Conservation (phyloP, 2,329 filamentous ascomycete species). For the Diaporthe ilicicola region DNA sequence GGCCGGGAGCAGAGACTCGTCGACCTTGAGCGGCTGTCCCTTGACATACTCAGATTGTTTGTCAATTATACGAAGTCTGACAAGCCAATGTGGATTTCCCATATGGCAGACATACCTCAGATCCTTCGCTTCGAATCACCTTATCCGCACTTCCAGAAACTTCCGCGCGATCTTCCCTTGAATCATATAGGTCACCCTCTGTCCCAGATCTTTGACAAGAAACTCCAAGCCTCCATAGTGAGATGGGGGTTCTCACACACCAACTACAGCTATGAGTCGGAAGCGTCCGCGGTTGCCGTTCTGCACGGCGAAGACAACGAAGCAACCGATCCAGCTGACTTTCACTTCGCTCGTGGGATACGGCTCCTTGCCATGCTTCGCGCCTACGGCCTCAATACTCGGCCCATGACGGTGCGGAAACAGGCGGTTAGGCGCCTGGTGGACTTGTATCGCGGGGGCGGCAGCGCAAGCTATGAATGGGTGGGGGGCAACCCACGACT, state of each 20-base stretch:
- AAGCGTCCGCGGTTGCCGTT: conserved; percentile 2
- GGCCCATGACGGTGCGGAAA: conserved; percentile 36
- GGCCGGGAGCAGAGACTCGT: conserved; percentile 53
- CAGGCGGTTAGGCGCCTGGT: conserved; percentile 43
- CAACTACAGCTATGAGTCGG: conserved; percentile 36
- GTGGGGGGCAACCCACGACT: conserved; percentile 30
- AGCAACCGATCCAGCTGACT: conserved; percentile 33
- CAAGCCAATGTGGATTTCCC: conserved; percentile 51
- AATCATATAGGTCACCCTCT: conserved; percentile 55
- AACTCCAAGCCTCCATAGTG: conserved; percentile 51
- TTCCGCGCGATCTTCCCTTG: conserved; percentile 53
- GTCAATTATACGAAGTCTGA: conserved; percentile 37
- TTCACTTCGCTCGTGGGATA: conserved; percentile 43
- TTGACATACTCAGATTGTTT: conserved; percentile 54
- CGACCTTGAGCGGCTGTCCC: conserved; percentile 54
- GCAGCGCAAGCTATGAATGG: conserved; percentile 34
- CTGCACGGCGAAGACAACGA: conserved; percentile 3
- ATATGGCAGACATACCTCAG: conserved; percentile 52
- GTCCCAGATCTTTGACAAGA: conserved; percentile 52
- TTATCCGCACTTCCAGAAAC: conserved; percentile 43
- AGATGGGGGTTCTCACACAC: conserved; percentile 56
- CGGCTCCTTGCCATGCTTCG: conserved; percentile 45
- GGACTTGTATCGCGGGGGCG: conserved; percentile 44
- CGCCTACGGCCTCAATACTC: conserved; percentile 42
- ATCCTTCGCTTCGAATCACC: conserved; percentile 41